phyloP scores from a whole-genome alignment of 1,284 basidiomycete genomes.

The Rhodotorula sp. region DNA sequence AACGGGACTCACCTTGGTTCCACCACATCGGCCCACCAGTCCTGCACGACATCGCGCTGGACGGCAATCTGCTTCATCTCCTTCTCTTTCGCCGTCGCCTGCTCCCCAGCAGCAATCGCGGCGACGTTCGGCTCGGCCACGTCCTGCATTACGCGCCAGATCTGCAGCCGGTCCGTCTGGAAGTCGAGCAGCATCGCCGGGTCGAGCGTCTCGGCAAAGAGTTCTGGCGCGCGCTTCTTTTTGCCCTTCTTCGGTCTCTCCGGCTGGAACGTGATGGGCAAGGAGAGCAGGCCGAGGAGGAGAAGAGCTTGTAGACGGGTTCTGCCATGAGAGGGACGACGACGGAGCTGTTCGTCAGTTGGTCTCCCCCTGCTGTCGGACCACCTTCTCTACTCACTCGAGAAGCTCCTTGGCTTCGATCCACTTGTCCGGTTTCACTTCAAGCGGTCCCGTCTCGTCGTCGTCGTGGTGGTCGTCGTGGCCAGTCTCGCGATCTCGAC shows the following conservation, averaged over 20 bases:
- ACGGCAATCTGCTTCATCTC: background rate
- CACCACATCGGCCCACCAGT: conserved; percentile 40
- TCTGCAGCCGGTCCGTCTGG: conserved; percentile 37
- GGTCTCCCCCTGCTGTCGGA: background rate
- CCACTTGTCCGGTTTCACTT: conserved; percentile 8
- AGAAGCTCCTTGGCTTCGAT: conserved; percentile 24
- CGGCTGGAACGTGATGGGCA: conserved; percentile 12
- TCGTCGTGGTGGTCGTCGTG: background rate
- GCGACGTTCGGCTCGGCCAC: conserved; percentile 13
- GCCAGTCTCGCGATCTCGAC: background rate
- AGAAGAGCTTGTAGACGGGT: conserved; percentile 36
- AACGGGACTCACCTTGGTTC: conserved; percentile 28
- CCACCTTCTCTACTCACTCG: conserved; percentile 20
- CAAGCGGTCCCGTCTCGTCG: background rate
- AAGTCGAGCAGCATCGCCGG: conserved; percentile 40
- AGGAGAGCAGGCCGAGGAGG: conserved; percentile 30
- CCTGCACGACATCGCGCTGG: conserved; percentile 32
- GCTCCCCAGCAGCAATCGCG: background rate
- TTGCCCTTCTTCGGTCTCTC: conserved; percentile 19
- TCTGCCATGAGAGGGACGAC: conserved; percentile 5
- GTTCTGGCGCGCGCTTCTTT: conserved; percentile 34
- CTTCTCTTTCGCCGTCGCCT: conserved; percentile 2
- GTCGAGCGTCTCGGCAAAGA: conserved; percentile 33
- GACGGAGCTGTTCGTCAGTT: too few relatives aligned
- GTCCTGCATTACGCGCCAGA: conserved; percentile 40